These are phyloP conservation scores for Symbiotaphrina buchneri DNA, from an alignment of 495 filamentous ascomycete species.

Conservation along the genomic window DNA sequence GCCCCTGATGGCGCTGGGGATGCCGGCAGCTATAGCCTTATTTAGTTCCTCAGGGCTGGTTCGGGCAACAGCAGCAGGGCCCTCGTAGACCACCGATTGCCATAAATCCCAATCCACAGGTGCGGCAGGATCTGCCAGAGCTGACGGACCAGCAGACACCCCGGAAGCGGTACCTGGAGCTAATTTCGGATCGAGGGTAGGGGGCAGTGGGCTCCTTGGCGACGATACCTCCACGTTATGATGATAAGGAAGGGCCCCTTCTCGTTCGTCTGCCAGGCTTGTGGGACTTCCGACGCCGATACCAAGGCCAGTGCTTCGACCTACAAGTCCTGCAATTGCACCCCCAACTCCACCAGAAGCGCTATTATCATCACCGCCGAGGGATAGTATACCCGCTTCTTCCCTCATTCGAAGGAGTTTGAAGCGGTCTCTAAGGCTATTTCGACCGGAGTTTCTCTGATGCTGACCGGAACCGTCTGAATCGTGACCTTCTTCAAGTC, in stretches of 20 bases:
- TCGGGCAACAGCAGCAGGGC: slow-evolving; percentile 61
- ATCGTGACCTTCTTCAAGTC: slow-evolving; percentile 43
- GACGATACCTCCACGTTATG: slow-evolving; percentile 19
- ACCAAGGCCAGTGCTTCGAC: slow-evolving; percentile 22
- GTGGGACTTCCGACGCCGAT: slow-evolving; percentile 29
- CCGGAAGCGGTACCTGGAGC: slow-evolving; percentile 71
- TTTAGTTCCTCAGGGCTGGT: slow-evolving; percentile 77
- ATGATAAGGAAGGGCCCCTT: slow-evolving; percentile 16
- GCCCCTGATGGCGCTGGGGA: slow-evolving; percentile 81
- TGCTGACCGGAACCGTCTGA: slow-evolving; percentile 20
- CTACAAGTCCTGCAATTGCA: slow-evolving; percentile 18
- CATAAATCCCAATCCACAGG: slow-evolving; percentile 94
- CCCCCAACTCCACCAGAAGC: slow-evolving; percentile 11
- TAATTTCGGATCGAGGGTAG: slow-evolving; percentile 33
- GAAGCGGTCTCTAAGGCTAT: slow-evolving; percentile 67
- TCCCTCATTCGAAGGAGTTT: slow-evolving; percentile 63
- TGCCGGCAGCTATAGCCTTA: slow-evolving; percentile 74
- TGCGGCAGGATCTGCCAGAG: slow-evolving; percentile 32
- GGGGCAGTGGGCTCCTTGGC: slow-evolving; percentile 21
- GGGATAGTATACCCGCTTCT: slow-evolving; percentile 35
- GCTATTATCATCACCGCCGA: slow-evolving; percentile 25
- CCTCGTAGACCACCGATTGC: slow-evolving; percentile 88
- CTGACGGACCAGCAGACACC: slow-evolving; percentile 44
- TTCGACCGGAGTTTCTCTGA: slow-evolving; percentile 20
- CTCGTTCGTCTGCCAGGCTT: slow-evolving; percentile 29